Conservation (phyloP, 148 eudicot genomes). For the Cornus kousa region DNA sequence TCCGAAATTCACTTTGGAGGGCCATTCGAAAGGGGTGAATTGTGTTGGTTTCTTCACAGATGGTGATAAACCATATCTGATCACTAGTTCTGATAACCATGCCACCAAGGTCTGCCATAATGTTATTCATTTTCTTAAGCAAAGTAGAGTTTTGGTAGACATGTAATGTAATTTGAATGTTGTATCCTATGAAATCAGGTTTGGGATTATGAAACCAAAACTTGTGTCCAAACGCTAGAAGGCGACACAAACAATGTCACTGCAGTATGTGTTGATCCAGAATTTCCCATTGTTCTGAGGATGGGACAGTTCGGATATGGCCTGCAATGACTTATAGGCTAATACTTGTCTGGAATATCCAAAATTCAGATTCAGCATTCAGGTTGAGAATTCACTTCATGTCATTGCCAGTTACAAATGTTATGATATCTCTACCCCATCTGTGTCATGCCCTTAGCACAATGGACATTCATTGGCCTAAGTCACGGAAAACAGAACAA, state of each 20-base stretch:
- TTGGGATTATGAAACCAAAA: constrained; percentile 73
- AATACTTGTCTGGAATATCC: too few relatives aligned
- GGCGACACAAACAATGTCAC: constrained; percentile 83
- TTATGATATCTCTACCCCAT: too few relatives aligned
- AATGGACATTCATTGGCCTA: too few relatives aligned
- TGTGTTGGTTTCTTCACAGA: constrained; percentile 61
- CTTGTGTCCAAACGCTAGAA: constrained; percentile 72
- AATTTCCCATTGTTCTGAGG: constrained; percentile 79
- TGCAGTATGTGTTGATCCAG: constrained; percentile 68
- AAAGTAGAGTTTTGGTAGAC: not conserved
- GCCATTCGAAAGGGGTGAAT: constrained; percentile 70
- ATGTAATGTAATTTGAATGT: not conserved
- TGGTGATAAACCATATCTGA: constrained; percentile 51
- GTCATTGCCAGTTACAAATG: constrained; percentile 11
- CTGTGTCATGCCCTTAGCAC: too few relatives aligned
- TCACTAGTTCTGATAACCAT: constrained; percentile 72
- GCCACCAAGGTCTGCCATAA: constrained; percentile 47
- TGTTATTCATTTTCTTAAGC: not conserved
- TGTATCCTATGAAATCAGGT: constrained; percentile 36
- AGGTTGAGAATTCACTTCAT: too few relatives aligned
- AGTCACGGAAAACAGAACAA: too few relatives aligned
- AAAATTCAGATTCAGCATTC: too few relatives aligned
- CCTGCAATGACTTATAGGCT: constrained; percentile 61
- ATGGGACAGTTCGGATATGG: constrained; percentile 71
- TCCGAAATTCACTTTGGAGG: constrained; percentile 55